A percentile compares a stretch with the other conserved stretches of the same genome.
Conservation (phyloP, 2,329 filamentous ascomycete genomes). For the Zelopaecilomyces penicillatus region DNA sequence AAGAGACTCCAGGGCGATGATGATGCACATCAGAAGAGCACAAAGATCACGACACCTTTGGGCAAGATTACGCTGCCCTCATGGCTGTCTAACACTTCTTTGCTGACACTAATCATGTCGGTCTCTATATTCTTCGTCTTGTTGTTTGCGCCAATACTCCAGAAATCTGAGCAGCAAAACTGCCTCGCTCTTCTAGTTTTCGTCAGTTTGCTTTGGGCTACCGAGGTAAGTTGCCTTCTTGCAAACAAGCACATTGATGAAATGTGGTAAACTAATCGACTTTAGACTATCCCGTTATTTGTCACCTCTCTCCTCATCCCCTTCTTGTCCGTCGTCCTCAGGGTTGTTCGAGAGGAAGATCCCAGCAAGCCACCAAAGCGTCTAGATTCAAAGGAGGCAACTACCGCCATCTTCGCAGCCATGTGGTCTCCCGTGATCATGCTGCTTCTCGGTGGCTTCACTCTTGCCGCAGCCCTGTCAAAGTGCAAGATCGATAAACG, state of each 20-base stretch:
- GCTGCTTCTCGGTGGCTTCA: slow-evolving; percentile 92
- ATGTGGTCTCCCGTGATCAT: slow-evolving; percentile 99
- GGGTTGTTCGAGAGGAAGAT: slow-evolving; percentile 72
- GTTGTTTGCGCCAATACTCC: slow-evolving; percentile 72
- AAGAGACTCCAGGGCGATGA: slow-evolving; percentile 81
- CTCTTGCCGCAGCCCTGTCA: slow-evolving; percentile 85
- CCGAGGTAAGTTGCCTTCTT: slow-evolving; percentile 55
- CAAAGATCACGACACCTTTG: slow-evolving; percentile 69
- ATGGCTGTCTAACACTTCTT: slow-evolving; percentile 77
- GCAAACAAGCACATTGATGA: neutral
- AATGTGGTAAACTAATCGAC: slow-evolving; percentile 7
- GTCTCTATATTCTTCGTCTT: slow-evolving; percentile 66
- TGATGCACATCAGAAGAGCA: slow-evolving; percentile 50
- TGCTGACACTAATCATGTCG: slow-evolving; percentile 66
- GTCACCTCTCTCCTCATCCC: slow-evolving; percentile 92
- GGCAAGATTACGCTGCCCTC: slow-evolving; percentile 66
- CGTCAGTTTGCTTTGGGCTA: slow-evolving; percentile 92
- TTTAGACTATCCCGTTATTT: slow-evolving; percentile 84
- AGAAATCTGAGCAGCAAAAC: slow-evolving; percentile 85
- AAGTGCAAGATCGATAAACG: slow-evolving; percentile 98
- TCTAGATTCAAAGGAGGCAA: slow-evolving; percentile 71
- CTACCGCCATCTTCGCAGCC: slow-evolving; percentile 76
- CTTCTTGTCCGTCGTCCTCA: slow-evolving; percentile 80
- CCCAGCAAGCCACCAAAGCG: slow-evolving; percentile 49
- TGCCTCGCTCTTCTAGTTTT: slow-evolving; percentile 90